phyloP scores from a whole-genome alignment of 768 basidiomycete genomes.

The Lentinula aciculospora region DNA sequence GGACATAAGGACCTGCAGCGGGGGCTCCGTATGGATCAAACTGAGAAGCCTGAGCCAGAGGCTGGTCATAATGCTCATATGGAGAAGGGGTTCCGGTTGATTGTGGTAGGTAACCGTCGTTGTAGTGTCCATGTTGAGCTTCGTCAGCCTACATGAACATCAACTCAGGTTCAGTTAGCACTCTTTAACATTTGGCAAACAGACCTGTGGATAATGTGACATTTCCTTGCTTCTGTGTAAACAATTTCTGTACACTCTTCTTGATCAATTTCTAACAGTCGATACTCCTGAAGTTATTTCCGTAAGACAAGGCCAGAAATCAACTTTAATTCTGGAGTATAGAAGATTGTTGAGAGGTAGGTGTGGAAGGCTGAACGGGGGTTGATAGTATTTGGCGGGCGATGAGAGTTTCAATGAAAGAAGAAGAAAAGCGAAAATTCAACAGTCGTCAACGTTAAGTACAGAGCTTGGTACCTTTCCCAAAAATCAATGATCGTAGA shows the following conservation, averaged over 20 bases:
- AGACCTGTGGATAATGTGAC: constrained; percentile 30
- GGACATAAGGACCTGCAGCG: constrained; percentile 17
- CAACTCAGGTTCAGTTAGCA: not conserved
- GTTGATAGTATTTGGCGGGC: too few species aligned
- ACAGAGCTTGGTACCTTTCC: too few species aligned
- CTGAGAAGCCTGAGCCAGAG: constrained; percentile 1
- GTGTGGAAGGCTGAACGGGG: not conserved
- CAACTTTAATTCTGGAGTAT: too few species aligned
- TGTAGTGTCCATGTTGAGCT: constrained; percentile 56
- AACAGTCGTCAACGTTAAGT: too few species aligned
- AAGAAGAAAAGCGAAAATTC: too few species aligned
- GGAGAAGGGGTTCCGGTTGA: constrained; percentile 27
- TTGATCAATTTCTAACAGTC: not conserved
- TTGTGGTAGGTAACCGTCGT: constrained; percentile 61
- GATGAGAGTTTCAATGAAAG: too few species aligned
- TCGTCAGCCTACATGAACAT: constrained; percentile 47
- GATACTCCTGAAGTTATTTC: too few species aligned
- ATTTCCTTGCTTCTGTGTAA: constrained; percentile 13
- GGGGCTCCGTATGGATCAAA: constrained; percentile 19
- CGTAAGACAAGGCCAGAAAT: too few species aligned
- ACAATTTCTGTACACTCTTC: not conserved
- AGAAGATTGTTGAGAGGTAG: not conserved
- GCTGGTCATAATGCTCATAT: constrained; percentile 34
- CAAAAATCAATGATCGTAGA: too few species aligned
- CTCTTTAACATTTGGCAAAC: not conserved